Percentiles rank a stretch among this genome's conserved stretches.
Evolutionary conservation across 306 rosid genomes (phyloP).

Genomic region (Pterocarpus macrocarpus): DNA sequence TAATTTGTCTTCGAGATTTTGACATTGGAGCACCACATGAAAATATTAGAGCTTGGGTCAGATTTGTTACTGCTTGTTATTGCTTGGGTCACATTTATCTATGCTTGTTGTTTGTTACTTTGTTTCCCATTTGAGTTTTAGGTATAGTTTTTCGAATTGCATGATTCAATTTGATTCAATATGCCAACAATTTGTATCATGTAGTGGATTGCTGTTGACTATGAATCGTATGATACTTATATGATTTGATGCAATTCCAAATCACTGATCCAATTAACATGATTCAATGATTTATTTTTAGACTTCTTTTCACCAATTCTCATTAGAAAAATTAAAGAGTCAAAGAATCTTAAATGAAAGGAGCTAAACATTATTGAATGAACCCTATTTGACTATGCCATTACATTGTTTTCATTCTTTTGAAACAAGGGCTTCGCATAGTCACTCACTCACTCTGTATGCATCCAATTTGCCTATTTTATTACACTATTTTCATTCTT

Average conservation of each 20-base stretch:
- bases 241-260: too few species aligned
- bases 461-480: neutral
- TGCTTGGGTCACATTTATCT: constrained; percentile 60
- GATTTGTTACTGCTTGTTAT: constrained; percentile 69
- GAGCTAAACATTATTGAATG: too few species aligned
- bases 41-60: constrained; percentile 82
- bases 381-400: too few species aligned
- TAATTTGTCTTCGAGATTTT: constrained; percentile 63
- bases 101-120: neutral
- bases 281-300: too few species aligned
- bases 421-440: neutral
- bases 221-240: too few species aligned
- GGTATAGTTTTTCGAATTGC: neutral
- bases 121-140: constrained; percentile 31
- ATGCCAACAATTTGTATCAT: too few species aligned
- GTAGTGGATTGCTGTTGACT: too few species aligned
- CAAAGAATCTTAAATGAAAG: too few species aligned
- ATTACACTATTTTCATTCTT: neutral
- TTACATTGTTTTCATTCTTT: neutral
- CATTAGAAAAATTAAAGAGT: too few species aligned
- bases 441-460: neutral
- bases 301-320: too few species aligned
- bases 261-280: too few species aligned
- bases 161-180: too few species aligned
- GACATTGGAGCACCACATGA: constrained; percentile 69